Evolutionary conservation across 148 eudicot genomes (phyloP), one percentile per base, ranked within the genome.

Genomic region (Amaranthus hypochondriacus): DNA sequence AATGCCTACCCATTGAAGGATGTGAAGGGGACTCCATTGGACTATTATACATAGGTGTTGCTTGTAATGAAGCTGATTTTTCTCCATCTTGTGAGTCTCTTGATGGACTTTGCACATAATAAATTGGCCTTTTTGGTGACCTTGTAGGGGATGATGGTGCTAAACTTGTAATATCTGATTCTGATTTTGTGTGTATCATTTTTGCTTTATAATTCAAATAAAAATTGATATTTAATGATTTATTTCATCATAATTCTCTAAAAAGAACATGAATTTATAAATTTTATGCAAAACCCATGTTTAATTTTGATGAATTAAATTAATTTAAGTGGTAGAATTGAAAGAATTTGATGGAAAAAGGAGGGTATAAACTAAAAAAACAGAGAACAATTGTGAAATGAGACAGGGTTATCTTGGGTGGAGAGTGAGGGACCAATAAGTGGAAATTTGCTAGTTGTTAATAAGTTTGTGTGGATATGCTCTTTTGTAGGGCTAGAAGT

Each of bases 31-130:
- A 95, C 73, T 92, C 99, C 86, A 83, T 83, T 0, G 99, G 99
- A 62, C 90, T 91, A 14, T 79, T 87, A 72, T 73, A 92, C 62
- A 79, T 79, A 0, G 95, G 98, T 6, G 93, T 94, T 0, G 96
- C 85, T 9, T 91, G 98, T 84, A 93, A 70, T 44, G 94, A 87
- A 1, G 89, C 76, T 0, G 89, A 88, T 75, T 95, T 95, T 62
- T 95, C 98, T 6, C 96, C 98, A 78, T 95, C 98, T 13, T 90
- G 92, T 4, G 97, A 95, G 57, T 95, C 98, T 57, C 98, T 86
- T 62, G 98, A 88, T 6, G 98, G 98, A 76, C 93, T 88, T 71
- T 92, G 97, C 2, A 95, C 98, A 52, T 70, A 95, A 80, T 95
- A 95, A 6, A 86, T 86, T 53, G 87, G 88, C 53, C 96, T 71